Evolutionary conservation across 2,329 filamentous ascomycete species (phyloP).

Genomic region (Parascedosporium putredinis): DNA sequence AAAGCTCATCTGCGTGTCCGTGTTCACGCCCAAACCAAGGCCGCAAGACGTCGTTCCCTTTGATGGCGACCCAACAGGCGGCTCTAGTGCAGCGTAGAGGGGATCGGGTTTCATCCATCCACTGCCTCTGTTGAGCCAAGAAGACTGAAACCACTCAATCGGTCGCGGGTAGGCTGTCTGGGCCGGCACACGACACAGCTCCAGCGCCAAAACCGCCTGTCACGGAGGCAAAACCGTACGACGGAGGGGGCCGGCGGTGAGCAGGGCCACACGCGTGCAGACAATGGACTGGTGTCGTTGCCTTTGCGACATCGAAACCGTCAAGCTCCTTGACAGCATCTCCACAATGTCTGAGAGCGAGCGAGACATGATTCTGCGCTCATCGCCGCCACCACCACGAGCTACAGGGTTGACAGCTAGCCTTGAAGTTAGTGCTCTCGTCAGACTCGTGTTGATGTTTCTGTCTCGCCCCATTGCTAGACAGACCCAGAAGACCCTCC

Average conservation of each 20-base stretch:
- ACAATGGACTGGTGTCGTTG: too few relatives aligned
- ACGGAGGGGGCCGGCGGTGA: too few relatives aligned
- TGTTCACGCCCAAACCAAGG: too few relatives aligned
- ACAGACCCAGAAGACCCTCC: too few relatives aligned
- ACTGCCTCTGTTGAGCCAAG: constrained; percentile 6
- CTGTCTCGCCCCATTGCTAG: neutral
- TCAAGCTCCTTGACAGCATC: too few relatives aligned
- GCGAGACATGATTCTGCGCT: neutral
- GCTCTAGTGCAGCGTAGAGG: neutral
- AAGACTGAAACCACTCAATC: constrained; percentile 2
- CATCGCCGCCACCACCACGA: too few relatives aligned
- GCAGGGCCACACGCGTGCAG: too few relatives aligned
- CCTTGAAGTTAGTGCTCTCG: neutral
- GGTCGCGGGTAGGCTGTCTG: neutral
- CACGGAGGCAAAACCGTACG: neutral
- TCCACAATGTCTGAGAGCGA: neutral
- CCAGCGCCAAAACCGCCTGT: neutral
- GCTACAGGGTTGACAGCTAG: neutral
- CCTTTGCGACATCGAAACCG: too few relatives aligned
- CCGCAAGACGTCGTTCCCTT: too few relatives aligned
- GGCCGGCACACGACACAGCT: neutral
- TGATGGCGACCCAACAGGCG: neutral
- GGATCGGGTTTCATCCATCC: constrained; percentile 4
- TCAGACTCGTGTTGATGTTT: neutral
- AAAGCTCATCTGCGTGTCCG: too few relatives aligned